Base-by-base conservation (phyloP, 2,329 filamentous ascomycete genomes). In the Trichoderma koningii region DNA sequence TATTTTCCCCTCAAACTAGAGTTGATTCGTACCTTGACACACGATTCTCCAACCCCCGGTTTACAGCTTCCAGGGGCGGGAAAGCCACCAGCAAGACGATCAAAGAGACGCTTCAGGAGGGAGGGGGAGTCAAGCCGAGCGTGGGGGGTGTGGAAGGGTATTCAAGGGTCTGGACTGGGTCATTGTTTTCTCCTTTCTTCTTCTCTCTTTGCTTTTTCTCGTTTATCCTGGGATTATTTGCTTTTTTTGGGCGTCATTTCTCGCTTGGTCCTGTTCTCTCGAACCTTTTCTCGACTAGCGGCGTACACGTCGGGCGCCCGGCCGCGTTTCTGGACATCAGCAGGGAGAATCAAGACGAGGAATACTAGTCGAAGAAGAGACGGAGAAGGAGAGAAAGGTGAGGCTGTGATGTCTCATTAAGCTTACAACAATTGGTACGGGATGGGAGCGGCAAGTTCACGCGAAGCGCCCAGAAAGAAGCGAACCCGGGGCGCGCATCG, bases 201-300 rank as follows among this genome's bases (percentile, higher is more conserved):
- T 45, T 34, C 12, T 55, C 17, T 56, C 14, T 28, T 55, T 44
- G 7, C 7, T 55, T 26, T 42, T 55, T 28, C 21, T 26, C 19
- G 34, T 26, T 26, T 3, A 9, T 26, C 4, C 12, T 57, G 15
- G n/a, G 15, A 21, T 21, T 30, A 12, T 5, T 38, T 26, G 17
- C 14, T 47, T 50, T 50, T 12, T 3, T 28, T 45, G 30, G 19
- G 26, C 30, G 9, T 10, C 44, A 44, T 7, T 34, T 34, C n/a
- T 15, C 19, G 6, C 26, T 38, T 55, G 42, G 3, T 60, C 30
- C 30, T 42, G 15, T 26, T 41, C 19, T n/a, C 23, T 17, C 42
- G 3, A 48, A 23, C 10, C 21, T 44, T 62, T 30, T 62, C 55
- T 59, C 48, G 59, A 53, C 59, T 17, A 34, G 23, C 15, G 59